Evolutionary conservation across 2,329 filamentous ascomycete species (phyloP).

Genomic region (Monilinia vaccinii-corymbosi): DNA sequence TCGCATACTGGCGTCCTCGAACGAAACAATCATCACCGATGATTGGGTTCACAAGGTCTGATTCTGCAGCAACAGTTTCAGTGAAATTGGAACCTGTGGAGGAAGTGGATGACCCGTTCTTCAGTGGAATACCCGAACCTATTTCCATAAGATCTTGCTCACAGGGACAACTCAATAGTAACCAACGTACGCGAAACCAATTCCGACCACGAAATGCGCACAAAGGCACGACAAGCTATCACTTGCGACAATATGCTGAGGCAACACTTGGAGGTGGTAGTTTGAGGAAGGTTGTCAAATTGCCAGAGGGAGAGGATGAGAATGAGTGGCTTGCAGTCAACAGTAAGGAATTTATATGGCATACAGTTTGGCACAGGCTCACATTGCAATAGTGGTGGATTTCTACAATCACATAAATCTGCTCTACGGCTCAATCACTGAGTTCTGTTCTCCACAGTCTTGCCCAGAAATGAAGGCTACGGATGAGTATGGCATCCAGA

Average conservation of each 20-base stretch:
- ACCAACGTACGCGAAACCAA: constrained; percentile 78
- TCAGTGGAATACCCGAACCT: constrained; percentile 34
- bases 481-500: constrained; percentile 63
- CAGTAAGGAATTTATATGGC: constrained; percentile 44
- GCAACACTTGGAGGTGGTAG: constrained; percentile 92
- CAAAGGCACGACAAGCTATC: constrained; percentile 84
- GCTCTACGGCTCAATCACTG: constrained; percentile 95
- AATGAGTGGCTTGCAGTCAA: constrained; percentile 99
- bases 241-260: constrained; percentile 95
- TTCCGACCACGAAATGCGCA: constrained; percentile 80
- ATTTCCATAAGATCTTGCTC: constrained; percentile 29
- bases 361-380: constrained; percentile 18
- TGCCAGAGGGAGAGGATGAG: constrained; percentile 93
- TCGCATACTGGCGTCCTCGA: constrained; percentile 14
- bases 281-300: constrained; percentile 88
- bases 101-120: constrained; percentile 21
- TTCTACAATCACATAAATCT: constrained; percentile 99
- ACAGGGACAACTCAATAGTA: constrained; percentile 43
- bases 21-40: not conserved
- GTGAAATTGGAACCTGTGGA: constrained; percentile 9
- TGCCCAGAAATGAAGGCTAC: constrained; percentile 99
- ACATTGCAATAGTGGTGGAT: constrained; percentile 70
- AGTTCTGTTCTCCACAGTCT: constrained; percentile 95
- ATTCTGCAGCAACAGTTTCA: constrained; percentile 23
- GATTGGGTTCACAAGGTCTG: constrained; percentile 10